A percentile compares a stretch with the other conserved stretches of the same genome.
phyloP scores from a whole-genome alignment of 164 flowering plant genomes.

The Nymphaea thermarum region DNA sequence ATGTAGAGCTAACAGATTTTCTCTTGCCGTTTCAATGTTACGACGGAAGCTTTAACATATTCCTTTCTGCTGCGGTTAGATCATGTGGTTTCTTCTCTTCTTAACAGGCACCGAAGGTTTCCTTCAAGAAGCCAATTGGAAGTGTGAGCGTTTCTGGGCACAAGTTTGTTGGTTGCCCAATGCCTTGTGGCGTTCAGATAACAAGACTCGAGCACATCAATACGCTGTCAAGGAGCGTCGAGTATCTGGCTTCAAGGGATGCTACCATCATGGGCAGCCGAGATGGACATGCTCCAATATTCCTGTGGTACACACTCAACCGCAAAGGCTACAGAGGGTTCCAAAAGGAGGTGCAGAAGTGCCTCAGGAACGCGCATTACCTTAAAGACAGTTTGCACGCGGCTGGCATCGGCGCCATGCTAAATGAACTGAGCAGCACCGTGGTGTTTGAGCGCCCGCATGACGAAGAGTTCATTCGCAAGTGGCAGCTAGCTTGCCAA shows the following conservation, averaged over 20 bases:
- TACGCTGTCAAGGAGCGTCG: slow-evolving; percentile 77
- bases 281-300: slow-evolving; percentile 92
- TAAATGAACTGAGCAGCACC: slow-evolving; percentile 93
- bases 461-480: slow-evolving; percentile 75
- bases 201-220: slow-evolving; percentile 85
- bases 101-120: slow-evolving; percentile 82
- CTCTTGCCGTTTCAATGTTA: background rate
- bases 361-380: slow-evolving; percentile 87
- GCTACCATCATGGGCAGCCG: slow-evolving; percentile 98
- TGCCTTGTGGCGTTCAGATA: slow-evolving; percentile 96
- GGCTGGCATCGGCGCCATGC: slow-evolving; percentile 86
- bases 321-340: slow-evolving; percentile 86
- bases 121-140: slow-evolving; percentile 91
- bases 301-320: slow-evolving; percentile 92
- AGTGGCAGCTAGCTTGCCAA: slow-evolving; percentile 93
- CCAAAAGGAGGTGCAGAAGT: slow-evolving; percentile 92
- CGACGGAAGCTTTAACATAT: background rate
- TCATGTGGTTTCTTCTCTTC: background rate
- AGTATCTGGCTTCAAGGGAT: slow-evolving; percentile 96
- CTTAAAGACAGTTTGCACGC: slow-evolving; percentile 55
- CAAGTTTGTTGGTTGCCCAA: slow-evolving; percentile 94
- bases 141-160: slow-evolving; percentile 97
- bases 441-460: slow-evolving; percentile 85
- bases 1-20: slow-evolving; percentile 6
- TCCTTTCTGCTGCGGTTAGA: background rate